Evolutionary conservation across 306 rosid species (phyloP), one percentile per base, ranked within the genome.

Genomic region (Sphenostylis stenocarpa): DNA sequence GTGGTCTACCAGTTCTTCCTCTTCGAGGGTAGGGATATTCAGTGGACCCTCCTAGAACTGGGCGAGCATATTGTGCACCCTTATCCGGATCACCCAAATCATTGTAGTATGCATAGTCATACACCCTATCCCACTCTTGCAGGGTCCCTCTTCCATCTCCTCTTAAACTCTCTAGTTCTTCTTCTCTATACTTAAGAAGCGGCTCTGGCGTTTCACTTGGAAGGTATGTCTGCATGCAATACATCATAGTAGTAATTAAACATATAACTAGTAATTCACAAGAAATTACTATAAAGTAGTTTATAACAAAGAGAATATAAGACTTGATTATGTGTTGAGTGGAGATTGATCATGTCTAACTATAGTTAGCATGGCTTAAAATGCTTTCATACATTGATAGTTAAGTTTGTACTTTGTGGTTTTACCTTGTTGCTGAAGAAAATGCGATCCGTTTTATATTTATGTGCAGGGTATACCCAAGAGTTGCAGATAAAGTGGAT

Each of bases 401-500:
- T 9, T 33, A 4, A 13, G 19, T 6, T 60, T 70, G 55, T 15
- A 38, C 12, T 38, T 38, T 8, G 43, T 2, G 9, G 47, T 6
- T 33, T 66, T 81, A 90, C 97, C 95, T 90, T 81, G 89, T 91
- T 93, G 21, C 80, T 52, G 77, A 94, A 94, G 91, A 94, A 94
- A 78, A 91, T 66, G 3, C 97, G 91, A 47, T 87, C 90, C 13
- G 60, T 90, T 26, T 83, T 12, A 75, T 91, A 90, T 73, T 85
- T 83, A 0, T 80, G 56, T 4, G 88, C 66, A 61, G 93, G 93
- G 81, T 90, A 93, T 20, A 93, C 88, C 97, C 98, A 93, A 10
- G 98, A 94, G 86, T 90, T 91, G 88, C 98, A 94, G 2, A 80
- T 86, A 34, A 91, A 94, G 80, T 88, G 96, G 53, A 91, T 70